A percentile compares a stretch with the other conserved stretches of the same genome.
Evolutionary conservation across 1,284 basidiomycete species (phyloP).

Genomic region (Microbotryum violaceum): DNA sequence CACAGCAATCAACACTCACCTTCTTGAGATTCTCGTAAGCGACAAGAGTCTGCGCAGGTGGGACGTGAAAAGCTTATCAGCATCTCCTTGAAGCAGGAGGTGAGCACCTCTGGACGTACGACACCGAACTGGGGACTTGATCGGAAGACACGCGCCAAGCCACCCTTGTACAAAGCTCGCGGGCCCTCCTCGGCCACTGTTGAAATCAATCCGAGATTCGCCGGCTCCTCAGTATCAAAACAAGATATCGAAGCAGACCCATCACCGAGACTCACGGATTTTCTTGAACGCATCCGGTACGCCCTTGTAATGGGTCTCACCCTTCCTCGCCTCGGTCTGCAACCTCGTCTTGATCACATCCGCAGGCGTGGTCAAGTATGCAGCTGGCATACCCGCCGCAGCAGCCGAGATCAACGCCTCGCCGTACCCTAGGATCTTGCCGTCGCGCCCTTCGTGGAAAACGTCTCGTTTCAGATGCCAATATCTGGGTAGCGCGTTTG

Average conservation of each 20-base stretch:
- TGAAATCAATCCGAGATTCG: no score
- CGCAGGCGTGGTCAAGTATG: constrained; percentile 43
- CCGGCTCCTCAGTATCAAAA: no score
- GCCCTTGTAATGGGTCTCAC: constrained; percentile 89
- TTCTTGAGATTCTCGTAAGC: constrained; percentile 74
- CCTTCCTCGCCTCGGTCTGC: constrained; percentile 89
- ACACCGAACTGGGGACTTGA: constrained; percentile 47
- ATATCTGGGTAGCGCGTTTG: constrained; percentile 15
- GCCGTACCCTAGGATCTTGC: constrained; percentile 82
- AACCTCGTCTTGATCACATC: constrained; percentile 99
- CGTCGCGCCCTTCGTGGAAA: constrained; percentile 91
- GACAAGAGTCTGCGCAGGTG: constrained; percentile 83
- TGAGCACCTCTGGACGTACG: neutral
- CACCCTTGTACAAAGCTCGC: constrained; percentile 89
- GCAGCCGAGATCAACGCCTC: constrained; percentile 80
- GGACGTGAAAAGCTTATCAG: constrained; percentile 36
- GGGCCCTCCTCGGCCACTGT: constrained; percentile 64
- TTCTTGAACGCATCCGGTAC: constrained; percentile 79
- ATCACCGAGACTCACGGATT: constrained; percentile 56
- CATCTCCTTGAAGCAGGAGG: neutral
- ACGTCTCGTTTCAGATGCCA: constrained; percentile 68
- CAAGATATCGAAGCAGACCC: neutral
- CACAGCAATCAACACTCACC: neutral
- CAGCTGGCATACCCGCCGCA: constrained; percentile 83
- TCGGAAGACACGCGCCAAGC: constrained; percentile 78